These are phyloP conservation scores for Neurospora sp. DNA, from an alignment of 2,329 filamentous ascomycete species.

Conservation along the genomic window DNA sequence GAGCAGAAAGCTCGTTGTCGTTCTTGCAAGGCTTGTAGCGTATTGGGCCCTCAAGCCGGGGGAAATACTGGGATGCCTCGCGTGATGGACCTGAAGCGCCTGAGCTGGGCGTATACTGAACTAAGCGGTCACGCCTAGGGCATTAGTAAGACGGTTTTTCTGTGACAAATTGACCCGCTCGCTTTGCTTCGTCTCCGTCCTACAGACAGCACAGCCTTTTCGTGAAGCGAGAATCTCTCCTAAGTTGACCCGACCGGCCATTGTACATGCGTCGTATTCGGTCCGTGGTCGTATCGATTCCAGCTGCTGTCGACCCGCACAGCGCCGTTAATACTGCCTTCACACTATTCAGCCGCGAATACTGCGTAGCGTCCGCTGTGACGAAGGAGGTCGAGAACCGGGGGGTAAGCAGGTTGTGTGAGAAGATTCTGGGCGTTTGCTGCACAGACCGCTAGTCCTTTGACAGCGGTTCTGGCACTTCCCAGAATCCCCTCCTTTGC, in stretches of 20 bases:
- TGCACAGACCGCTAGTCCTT: no score
- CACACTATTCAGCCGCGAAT: not conserved
- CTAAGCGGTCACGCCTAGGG: not conserved
- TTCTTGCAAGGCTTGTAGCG: not conserved
- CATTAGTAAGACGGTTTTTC: not conserved
- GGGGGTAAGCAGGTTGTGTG: not conserved
- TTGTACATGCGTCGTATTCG: not conserved
- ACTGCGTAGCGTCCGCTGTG: not conserved
- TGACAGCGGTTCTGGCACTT: no score
- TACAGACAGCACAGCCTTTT: not conserved
- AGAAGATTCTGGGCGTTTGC: no score
- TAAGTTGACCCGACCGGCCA: not conserved
- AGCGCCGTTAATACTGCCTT: not conserved
- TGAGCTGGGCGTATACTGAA: not conserved
- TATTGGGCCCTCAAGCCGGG: not conserved
- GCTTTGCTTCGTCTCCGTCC: not conserved
- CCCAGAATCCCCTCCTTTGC: no score
- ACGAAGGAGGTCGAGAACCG: no score
- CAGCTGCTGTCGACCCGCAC: not conserved
- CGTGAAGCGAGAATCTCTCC: not conserved
- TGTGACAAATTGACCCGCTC: not conserved
- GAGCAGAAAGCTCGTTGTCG: not conserved
- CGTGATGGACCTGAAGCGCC: not conserved
- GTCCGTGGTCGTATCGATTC: not conserved
- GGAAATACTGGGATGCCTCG: not conserved